Evolutionary conservation across 768 basidiomycete species (phyloP).

Genomic region (Kwoniella mangroviensis): DNA sequence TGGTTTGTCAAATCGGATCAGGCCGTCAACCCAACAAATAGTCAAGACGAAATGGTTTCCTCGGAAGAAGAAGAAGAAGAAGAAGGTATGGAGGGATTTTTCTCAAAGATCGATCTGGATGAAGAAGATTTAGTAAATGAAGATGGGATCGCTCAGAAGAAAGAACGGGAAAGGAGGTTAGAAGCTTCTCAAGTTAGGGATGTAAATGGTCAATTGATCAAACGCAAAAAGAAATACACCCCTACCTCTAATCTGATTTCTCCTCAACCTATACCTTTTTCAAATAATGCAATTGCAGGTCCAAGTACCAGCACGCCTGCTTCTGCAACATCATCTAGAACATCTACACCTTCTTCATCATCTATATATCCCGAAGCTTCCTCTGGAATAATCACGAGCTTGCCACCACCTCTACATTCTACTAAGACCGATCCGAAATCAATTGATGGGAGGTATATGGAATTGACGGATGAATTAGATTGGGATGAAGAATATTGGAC

Average conservation of each 20-base stretch:
- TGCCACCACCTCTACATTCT: slow-evolving; percentile 42
- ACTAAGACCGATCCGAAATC: slow-evolving; percentile 2
- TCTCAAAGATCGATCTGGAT: background rate
- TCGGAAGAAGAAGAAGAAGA: slow-evolving; percentile 1
- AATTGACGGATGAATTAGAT: slow-evolving; percentile 33
- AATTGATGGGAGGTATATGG: slow-evolving; percentile 10
- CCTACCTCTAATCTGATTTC: too few relatives aligned
- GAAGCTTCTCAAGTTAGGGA: background rate
- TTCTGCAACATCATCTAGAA: slow-evolving; percentile 13
- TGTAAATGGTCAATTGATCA: slow-evolving; percentile 7
- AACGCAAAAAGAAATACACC: background rate
- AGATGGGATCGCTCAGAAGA: background rate
- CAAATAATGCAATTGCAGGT: background rate
- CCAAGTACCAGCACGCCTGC: background rate
- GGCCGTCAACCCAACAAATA: background rate
- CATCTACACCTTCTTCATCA: slow-evolving; percentile 19
- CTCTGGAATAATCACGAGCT: slow-evolving; percentile 12
- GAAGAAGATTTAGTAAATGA: slow-evolving; percentile 10
- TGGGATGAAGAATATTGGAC: slow-evolving; percentile 43
- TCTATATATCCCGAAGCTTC: slow-evolving; percentile 27
- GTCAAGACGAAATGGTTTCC: slow-evolving; percentile 1
- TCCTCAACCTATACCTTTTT: slow-evolving; percentile 16
- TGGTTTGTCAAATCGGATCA: slow-evolving; percentile 46
- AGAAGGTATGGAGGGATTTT: slow-evolving; percentile 6
- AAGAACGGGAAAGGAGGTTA: slow-evolving; percentile 15